These are phyloP conservation scores for Lactarius indigo DNA, from an alignment of 768 basidiomycete genomes.

Conservation along the genomic window DNA sequence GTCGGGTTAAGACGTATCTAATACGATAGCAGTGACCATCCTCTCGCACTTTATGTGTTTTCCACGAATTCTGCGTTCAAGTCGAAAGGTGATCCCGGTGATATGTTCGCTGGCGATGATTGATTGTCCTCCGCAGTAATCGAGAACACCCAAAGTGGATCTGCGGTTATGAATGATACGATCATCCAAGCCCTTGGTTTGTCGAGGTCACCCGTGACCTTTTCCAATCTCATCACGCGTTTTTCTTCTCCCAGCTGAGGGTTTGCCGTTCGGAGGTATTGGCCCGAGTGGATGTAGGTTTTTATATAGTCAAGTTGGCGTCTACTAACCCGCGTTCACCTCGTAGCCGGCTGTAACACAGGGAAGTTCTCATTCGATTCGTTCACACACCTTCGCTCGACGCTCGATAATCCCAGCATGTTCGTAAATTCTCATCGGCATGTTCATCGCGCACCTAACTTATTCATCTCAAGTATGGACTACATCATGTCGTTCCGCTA, in stretches of 20 bases:
- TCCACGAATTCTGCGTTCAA: conserved; percentile 56
- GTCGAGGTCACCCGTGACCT: conserved; percentile 24
- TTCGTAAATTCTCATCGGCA: conserved; percentile 22
- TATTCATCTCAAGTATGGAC: conserved; percentile 32
- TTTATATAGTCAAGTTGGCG: neutral
- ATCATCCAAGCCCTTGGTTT: conserved; percentile 57
- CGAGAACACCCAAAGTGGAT: conserved; percentile 67
- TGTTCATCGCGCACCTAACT: neutral
- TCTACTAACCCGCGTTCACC: neutral
- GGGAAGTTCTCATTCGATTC: conserved; percentile 73
- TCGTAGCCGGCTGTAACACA: conserved; percentile 63
- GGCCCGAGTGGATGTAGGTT: conserved; percentile 69
- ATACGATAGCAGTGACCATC: conserved; percentile 52
- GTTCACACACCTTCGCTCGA: conserved; percentile 71
- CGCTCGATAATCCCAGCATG: conserved; percentile 44
- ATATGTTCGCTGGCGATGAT: neutral
- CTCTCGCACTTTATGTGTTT: conserved; percentile 78
- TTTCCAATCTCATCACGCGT: neutral
- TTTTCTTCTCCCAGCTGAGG: conserved; percentile 41
- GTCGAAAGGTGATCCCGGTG: conserved; percentile 46
- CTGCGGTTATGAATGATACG: conserved; percentile 65
- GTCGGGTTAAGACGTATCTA: neutral
- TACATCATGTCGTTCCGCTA: conserved; percentile 33
- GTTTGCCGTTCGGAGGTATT: conserved; percentile 71
- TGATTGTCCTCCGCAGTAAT: conserved; percentile 45